Evolutionary conservation across 116 monocot species (phyloP).

Genomic region (Iris pallida): DNA sequence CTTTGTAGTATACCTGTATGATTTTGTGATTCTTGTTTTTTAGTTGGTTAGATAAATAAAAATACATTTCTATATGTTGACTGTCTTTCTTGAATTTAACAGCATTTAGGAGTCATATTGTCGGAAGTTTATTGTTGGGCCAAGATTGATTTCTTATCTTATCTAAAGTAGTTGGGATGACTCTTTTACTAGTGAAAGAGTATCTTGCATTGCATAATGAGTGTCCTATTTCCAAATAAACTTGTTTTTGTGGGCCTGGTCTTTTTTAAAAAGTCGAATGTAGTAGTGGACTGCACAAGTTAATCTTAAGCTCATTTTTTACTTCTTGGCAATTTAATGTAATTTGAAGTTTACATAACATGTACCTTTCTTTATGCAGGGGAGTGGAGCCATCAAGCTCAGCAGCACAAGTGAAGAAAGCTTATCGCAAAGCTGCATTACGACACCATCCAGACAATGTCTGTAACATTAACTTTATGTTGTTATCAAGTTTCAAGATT

Average conservation of each 20-base stretch:
- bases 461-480: background rate
- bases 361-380: slow-evolving; percentile 28
- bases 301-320: background rate
- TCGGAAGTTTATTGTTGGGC: no score
- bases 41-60: no score
- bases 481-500: background rate
- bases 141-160: no score
- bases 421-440: slow-evolving; percentile 81
- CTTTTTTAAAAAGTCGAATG: background rate
- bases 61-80: no score
- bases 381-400: slow-evolving; percentile 69
- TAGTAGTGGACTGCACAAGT: background rate
- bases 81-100: no score
- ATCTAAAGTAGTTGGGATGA: background rate
- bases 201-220: background rate
- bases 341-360: background rate
- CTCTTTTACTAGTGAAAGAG: background rate
- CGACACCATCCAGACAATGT: slow-evolving; percentile 98
- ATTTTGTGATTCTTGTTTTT: no score
- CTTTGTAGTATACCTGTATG: no score
- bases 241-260: background rate
- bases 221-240: background rate
- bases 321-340: background rate
- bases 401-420: slow-evolving; percentile 76
- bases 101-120: no score